Conservation (phyloP, 441 rosid genomes). For the Capsella rubella region DNA sequence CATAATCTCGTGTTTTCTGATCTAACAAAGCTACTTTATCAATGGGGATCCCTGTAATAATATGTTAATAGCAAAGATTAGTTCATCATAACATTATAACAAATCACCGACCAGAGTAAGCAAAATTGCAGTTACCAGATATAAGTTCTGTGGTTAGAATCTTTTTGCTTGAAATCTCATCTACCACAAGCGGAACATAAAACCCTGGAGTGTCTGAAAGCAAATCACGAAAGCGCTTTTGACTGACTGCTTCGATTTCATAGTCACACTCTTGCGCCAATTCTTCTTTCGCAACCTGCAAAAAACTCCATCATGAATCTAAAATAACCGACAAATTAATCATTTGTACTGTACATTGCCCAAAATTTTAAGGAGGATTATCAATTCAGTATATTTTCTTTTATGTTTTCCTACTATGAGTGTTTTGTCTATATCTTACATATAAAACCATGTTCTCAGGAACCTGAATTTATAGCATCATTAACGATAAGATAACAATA, state of each 20-base stretch:
- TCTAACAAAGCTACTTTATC: constrained; percentile 85
- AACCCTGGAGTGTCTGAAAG: constrained; percentile 61
- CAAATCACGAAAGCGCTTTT: constrained; percentile 73
- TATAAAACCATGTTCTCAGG: constrained; percentile 17
- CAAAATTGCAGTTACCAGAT: constrained; percentile 54
- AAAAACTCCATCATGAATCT: constrained; percentile 4
- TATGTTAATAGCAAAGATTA: constrained; percentile 29
- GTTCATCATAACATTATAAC: not conserved
- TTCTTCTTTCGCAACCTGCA: constrained; percentile 93
- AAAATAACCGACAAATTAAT: not conserved
- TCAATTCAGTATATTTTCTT: not conserved
- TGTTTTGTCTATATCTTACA: not conserved
- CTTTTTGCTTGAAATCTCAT: constrained; percentile 79
- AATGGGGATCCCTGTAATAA: constrained; percentile 73
- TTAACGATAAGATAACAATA: constrained; percentile 24
- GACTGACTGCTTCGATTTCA: constrained; percentile 80
- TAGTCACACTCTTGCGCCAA: constrained; percentile 93
- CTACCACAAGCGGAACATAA: constrained; percentile 82
- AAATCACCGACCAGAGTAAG: not conserved
- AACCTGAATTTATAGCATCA: not conserved
- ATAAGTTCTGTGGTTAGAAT: constrained; percentile 85
- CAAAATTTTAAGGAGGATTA: not conserved
- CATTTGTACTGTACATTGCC: not conserved
- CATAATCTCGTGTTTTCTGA: constrained; percentile 82
- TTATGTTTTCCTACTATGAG: not conserved